Percentiles rank a stretch among this genome's conserved stretches.
Evolutionary conservation across 495 filamentous ascomycete species (phyloP).

Genomic region (Margaritispora aquatica): DNA sequence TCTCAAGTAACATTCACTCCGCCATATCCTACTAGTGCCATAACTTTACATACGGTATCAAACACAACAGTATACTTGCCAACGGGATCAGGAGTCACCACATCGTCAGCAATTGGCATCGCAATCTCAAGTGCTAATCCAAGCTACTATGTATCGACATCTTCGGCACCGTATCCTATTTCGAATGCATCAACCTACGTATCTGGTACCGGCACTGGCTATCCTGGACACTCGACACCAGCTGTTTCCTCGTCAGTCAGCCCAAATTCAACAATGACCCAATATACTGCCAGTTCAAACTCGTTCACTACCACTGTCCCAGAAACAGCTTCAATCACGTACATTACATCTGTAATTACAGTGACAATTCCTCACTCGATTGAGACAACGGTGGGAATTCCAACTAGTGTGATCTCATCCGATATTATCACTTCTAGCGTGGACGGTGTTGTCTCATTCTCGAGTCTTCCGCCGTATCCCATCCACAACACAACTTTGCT

Average conservation of each 20-base stretch:
- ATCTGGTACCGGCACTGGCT: background rate
- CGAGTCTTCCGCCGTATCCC: conserved; percentile 1
- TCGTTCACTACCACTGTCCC: background rate
- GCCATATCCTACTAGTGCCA: too few relatives aligned
- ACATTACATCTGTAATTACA: background rate
- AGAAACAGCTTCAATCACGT: background rate
- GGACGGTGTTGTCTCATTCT: background rate
- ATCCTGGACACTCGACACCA: background rate
- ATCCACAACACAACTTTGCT: background rate
- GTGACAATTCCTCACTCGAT: background rate
- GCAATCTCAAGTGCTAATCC: background rate
- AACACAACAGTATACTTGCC: background rate
- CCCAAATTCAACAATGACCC: background rate
- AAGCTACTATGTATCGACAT: background rate
- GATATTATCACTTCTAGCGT: background rate
- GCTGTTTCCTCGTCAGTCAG: background rate
- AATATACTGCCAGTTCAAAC: conserved; percentile 3
- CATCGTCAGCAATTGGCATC: background rate
- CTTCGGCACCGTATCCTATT: background rate
- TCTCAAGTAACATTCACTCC: background rate
- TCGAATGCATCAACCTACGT: background rate
- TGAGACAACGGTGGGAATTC: background rate
- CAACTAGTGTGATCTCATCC: background rate
- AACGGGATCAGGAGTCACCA: background rate
- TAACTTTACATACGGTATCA: too few relatives aligned